phyloP scores from a whole-genome alignment of 106 monocot species.

The Platanthera zijinensis region DNA sequence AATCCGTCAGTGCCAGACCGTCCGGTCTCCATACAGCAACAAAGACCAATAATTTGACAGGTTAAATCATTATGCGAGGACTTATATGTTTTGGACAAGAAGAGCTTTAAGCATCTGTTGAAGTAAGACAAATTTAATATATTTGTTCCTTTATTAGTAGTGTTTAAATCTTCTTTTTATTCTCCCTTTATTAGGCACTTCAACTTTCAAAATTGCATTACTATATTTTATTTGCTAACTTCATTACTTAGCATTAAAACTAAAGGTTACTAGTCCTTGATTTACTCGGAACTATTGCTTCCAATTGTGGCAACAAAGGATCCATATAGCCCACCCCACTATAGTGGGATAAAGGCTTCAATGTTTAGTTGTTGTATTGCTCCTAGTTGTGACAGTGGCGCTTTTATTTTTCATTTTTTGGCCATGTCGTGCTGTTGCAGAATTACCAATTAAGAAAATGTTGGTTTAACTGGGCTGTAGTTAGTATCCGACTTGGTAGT shows the following conservation, averaged over 20 bases:
- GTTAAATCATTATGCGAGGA: slow-evolving; percentile 77
- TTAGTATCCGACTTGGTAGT: neutral
- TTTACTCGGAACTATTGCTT: neutral
- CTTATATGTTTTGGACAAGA: slow-evolving; percentile 73
- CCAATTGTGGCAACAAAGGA: no score
- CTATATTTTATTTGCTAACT: neutral
- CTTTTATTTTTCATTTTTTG: neutral
- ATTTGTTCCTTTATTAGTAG: neutral
- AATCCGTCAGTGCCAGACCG: no score
- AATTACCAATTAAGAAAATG: neutral
- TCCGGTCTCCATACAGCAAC: no score
- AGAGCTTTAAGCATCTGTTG: slow-evolving; percentile 89
- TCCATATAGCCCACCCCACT: no score
- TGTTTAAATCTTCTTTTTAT: neutral
- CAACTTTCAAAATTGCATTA: neutral
- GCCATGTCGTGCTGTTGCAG: neutral
- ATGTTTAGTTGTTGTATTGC: no score
- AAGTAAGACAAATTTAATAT: slow-evolving; percentile 30
- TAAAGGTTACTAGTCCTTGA: neutral
- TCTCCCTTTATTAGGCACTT: neutral
- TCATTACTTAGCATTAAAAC: neutral
- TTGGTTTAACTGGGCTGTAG: neutral
- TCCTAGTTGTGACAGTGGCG: no score
- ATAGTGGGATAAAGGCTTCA: no score
- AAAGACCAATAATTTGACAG: slow-evolving; percentile 18